Percentiles rank a stretch among this genome's conserved stretches.
These are phyloP conservation scores for Asterochloris erici DNA, from an alignment of 139 green algal species.

Conservation along the genomic window DNA sequence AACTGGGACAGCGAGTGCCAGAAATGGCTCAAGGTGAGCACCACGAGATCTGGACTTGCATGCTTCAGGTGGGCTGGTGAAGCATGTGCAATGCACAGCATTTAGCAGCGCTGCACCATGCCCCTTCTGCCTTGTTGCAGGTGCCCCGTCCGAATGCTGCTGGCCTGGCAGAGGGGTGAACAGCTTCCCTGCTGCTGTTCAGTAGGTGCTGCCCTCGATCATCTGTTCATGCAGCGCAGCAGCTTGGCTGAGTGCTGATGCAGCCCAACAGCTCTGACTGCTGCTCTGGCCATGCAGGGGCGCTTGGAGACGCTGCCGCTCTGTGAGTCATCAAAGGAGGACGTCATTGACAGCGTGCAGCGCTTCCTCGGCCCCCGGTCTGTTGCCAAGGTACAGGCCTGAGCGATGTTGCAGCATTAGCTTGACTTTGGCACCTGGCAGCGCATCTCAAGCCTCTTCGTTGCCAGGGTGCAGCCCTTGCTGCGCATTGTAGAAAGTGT, in stretches of 20 bases:
- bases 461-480: no score
- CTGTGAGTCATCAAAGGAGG: constrained; percentile 81
- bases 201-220: neutral
- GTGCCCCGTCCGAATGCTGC: no score
- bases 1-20: constrained; percentile 96
- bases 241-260: neutral
- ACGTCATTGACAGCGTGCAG: constrained; percentile 76
- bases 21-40: constrained; percentile 88
- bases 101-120: no score
- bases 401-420: neutral
- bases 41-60: neutral
- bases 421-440: no score
- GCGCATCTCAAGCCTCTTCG: no score
- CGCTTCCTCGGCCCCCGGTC: constrained; percentile 70
- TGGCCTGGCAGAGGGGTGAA: neutral
- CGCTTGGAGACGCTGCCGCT: constrained; percentile 78
- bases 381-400: constrained; percentile 30
- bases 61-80: neutral
- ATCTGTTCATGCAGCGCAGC: neutral
- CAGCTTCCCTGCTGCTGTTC: neutral
- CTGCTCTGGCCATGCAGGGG: constrained; percentile 39
- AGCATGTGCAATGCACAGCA: neutral
- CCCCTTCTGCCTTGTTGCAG: no score
- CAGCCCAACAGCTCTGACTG: neutral
- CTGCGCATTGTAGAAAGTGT: no score